Base-by-base conservation (phyloP, 352 stramenopile genomes). In the Globisporangium iwayamae region DNA sequence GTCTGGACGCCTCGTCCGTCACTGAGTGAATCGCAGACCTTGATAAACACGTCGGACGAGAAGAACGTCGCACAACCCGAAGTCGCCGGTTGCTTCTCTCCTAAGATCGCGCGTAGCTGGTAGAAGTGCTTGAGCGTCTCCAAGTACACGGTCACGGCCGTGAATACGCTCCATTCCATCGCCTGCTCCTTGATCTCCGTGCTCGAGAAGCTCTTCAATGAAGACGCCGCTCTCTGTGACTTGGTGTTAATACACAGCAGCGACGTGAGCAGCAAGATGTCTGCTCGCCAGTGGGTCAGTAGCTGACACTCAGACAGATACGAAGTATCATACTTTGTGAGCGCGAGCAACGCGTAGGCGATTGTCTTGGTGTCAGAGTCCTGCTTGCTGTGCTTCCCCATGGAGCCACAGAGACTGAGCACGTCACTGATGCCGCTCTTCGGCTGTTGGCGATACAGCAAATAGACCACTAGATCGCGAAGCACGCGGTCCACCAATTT, bases 31-130 rank as follows among this genome's bases (percentile, higher is more conserved):
- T 73, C 56, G 22, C 76, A 90, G 2, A 89, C 73, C 25, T 70
- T 67, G n/a, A 86, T 45, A 59, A 90, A 90, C 28, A 89, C 71
- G 62, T 90, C 83, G 7, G 78, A 68, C 9, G 81, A 91, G 53
- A 90, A 91, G 46, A 86, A 70, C 16, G 72, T 85, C 34, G 65
- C 60, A 59, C 81, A 91, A 28, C 70, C 73, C 3, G 57, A 62
- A n/a, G 68, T 74, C 22, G 56, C 51, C 18, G 74, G 70, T 20
- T 69, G 22, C 34, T 73, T 79, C 52, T 79, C 83, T 18, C 83
- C 81, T 34, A 90, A 50, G 18, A 87, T 63, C 53, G 75, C 60
- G 1, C 78, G 71, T 52, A 89, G 43, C 34, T 89, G 81, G 54
- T 84, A 69, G 22, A 92, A 58, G 13, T 86, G 67, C 25, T 86